Percentiles rank a stretch among this genome's conserved stretches.
Evolutionary conservation across 2,329 filamentous ascomycete species (phyloP).

Genomic region (Microascus cirrosus): DNA sequence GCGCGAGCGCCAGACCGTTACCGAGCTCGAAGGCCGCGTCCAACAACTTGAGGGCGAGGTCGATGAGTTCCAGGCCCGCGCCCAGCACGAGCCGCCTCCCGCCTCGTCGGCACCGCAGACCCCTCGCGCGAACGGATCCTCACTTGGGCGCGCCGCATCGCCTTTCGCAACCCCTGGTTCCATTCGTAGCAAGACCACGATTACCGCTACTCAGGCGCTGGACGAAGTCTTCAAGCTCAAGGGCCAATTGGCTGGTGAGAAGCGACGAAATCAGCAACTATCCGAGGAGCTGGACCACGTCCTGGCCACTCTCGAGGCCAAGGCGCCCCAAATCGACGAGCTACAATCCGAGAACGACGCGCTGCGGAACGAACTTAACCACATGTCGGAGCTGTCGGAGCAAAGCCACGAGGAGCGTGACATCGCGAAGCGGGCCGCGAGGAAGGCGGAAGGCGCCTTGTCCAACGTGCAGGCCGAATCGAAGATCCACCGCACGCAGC

Average conservation of each 20-base stretch:
- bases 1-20: conserved; percentile 34
- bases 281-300: conserved; percentile 73
- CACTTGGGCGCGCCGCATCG: conserved; percentile 41
- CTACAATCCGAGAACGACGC: conserved; percentile 70
- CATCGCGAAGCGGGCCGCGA: conserved; percentile 61
- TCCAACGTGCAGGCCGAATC: conserved; percentile 54
- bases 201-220: conserved; percentile 51
- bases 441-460: conserved; percentile 68
- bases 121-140: conserved; percentile 46
- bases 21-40: conserved; percentile 33
- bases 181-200: conserved; percentile 39
- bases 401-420: conserved; percentile 75
- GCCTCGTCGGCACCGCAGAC: conserved; percentile 45
- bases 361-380: conserved; percentile 67
- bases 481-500: conserved; percentile 71
- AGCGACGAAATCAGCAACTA: conserved; percentile 63
- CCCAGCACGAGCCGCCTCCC: conserved; percentile 27
- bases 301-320: conserved; percentile 72
- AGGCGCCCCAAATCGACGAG: conserved; percentile 80
- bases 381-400: conserved; percentile 78
- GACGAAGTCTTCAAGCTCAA: conserved; percentile 59
- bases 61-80: conserved; percentile 38
- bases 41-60: conserved; percentile 41
- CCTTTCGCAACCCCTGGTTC: conserved; percentile 53
- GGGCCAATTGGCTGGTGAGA: conserved; percentile 61